Evolutionary conservation across 2,329 filamentous ascomycete species (phyloP), one percentile per base, ranked within the genome.

Genomic region (Cucurbitaria berberidis): DNA sequence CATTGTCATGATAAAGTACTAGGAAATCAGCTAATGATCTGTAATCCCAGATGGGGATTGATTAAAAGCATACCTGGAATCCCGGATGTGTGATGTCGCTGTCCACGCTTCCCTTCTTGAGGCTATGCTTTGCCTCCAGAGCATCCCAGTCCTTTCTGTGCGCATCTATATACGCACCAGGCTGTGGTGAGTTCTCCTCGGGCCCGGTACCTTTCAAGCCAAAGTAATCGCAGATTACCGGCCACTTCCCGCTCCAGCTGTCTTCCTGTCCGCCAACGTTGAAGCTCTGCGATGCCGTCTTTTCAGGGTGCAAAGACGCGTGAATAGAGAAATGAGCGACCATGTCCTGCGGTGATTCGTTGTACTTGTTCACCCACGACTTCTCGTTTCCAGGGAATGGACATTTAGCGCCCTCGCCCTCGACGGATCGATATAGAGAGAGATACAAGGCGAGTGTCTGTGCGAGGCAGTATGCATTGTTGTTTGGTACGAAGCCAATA

Each of bases 201-300:
- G 69, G 69, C 0, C 66, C 66, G 7, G 74, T 74, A 1, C 78
- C 78, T 56, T 76, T 76, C 34, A 81, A 64, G 2, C 77, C 76
- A 66, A 81, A 81, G 58, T 79, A 80, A 6, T 76, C 70, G 59
- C 76, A 78, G 39, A 80, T 75, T 5, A 78, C 60, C 2, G 78
- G 77, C 79, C 78, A 81, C 59, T 80, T 79, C 10, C 66, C 59
- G 15, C 70, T 73, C 79, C 78, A 81, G 2, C 69, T 73, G 5
- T 68, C 55, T 27, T 73, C 66, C 45, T 70, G 74, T 21, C 79
- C 78, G 9, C 76, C 78, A 1, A 74, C 73, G 51, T 80, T 81
- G 64, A 75, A 81, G 67, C 68, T 67, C 48, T 76, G 65, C 15
- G 68, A 74, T 10, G 72, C 68, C 1, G 70, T 75, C 45, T 66